These are phyloP conservation scores for Megacollybia marginata DNA, from an alignment of 768 basidiomycete species.

Conservation along the genomic window DNA sequence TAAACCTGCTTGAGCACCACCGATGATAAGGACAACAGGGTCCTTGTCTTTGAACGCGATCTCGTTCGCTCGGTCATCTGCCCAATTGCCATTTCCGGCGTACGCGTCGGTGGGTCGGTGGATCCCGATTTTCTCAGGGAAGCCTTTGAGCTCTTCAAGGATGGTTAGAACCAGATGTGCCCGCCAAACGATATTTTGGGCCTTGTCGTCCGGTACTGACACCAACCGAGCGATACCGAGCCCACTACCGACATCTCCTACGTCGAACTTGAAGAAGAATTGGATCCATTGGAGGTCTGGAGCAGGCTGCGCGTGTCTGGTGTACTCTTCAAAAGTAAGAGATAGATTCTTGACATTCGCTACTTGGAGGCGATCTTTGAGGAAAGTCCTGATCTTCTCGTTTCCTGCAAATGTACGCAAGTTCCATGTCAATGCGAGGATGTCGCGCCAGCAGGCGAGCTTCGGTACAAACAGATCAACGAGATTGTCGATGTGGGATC, in stretches of 20 bases:
- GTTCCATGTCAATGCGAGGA: constrained; percentile 45
- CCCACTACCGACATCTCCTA: constrained; percentile 34
- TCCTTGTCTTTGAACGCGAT: constrained; percentile 37
- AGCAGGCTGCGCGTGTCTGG: constrained; percentile 30
- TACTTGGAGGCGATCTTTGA: constrained; percentile 28
- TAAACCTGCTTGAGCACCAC: constrained; percentile 64
- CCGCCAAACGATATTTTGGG: constrained; percentile 37
- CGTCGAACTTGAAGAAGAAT: constrained; percentile 50
- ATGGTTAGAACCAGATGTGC: constrained; percentile 48
- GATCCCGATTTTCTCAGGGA: constrained; percentile 34
- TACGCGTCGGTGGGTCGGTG: constrained; percentile 26
- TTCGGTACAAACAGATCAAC: constrained; percentile 16
- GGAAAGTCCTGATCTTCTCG: constrained; percentile 26
- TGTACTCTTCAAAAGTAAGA: constrained; percentile 17
- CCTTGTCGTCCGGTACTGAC: constrained; percentile 23
- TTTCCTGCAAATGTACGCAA: constrained; percentile 38
- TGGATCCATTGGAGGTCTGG: constrained; percentile 54
- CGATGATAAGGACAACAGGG: constrained; percentile 56
- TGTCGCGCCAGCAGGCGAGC: constrained; percentile 45
- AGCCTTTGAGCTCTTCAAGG: constrained; percentile 37
- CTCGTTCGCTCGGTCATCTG: constrained; percentile 32
- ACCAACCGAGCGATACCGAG: constrained; percentile 50
- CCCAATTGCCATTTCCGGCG: constrained; percentile 56
- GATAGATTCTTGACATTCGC: constrained; percentile 9
- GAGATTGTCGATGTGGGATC: constrained; percentile 9